Base-by-base conservation (phyloP, 192 early-diverging fungal genomes). In the Mortierella hygrophila region DNA sequence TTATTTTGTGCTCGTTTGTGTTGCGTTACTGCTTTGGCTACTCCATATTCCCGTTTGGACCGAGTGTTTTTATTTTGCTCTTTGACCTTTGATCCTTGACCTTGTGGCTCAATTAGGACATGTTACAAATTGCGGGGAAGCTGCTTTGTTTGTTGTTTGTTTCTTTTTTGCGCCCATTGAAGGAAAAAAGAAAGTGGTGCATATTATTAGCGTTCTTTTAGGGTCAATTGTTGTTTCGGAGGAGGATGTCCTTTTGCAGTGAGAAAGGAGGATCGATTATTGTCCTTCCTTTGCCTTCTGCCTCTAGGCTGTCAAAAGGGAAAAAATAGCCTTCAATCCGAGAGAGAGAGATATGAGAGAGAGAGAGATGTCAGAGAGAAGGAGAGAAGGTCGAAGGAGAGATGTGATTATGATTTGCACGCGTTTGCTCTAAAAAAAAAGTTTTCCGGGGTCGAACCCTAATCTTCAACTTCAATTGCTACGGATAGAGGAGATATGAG, bases 371-470 rank as follows among this genome's bases (percentile, higher is more conserved):
- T n/a, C 6, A 1, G 23, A 23, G 8, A 60, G 55, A 60, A 4
- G 29, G 55, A 60, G 55, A 60, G 55, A 29, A 23, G n/a, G n/a
- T 29, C 11, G 13, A 15, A 20, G 47, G n/a, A 3, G 26, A 65
- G 29, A 65, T 32, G 29, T 13, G 29, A 65, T 65, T 65, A 65
- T 29, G 32, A 65, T 65, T 65, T 65, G 9, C 60, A 65, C 60
- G 60, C 60, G 60, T 65, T 32, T 65, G 60, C 60, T 65, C 29
- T 52, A 52, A 52, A 52, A 52, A 52, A 52, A 52, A 35, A 65
- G 60, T 32, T 65, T 65, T 65, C 60, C 60, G 29, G 29, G 60
- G 60, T 35, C 10, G 26, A 65, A 65, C 29, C 60, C n/a, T 65
- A 65, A 65, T 29, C 60, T 65, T 65, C 13, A 65, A 32, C 44